A percentile compares a stretch with the other conserved stretches of the same genome.
Conservation (phyloP, 1,284 basidiomycete genomes). For the Trametes sp. region DNA sequence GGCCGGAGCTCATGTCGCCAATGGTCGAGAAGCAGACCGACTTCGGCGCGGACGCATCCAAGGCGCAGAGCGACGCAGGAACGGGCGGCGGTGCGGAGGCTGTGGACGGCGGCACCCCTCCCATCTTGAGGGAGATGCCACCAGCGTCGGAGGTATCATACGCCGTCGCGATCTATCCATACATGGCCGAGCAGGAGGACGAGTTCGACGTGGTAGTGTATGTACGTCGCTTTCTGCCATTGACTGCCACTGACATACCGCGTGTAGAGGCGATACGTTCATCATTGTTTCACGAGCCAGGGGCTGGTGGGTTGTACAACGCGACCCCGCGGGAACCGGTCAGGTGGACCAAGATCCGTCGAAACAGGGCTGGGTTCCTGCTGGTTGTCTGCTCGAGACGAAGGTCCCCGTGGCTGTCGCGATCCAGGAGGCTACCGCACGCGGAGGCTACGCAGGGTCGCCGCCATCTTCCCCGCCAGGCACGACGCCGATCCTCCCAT, state of each 20-base stretch:
- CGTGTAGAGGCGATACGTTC: constrained; percentile 83
- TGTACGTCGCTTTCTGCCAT: constrained; percentile 46
- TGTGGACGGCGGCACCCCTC: constrained; percentile 30
- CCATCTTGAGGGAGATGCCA: constrained; percentile 56
- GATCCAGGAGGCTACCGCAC: constrained; percentile 77
- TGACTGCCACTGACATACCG: constrained; percentile 16
- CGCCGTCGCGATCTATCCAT: constrained; percentile 92
- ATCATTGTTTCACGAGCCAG: constrained; percentile 93
- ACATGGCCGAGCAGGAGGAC: constrained; percentile 96
- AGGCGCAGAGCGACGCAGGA: constrained; percentile 30
- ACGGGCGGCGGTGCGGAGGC: constrained; percentile 22
- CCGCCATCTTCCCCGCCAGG: constrained; percentile 48
- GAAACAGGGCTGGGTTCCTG: constrained; percentile 89
- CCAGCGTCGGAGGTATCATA: constrained; percentile 78
- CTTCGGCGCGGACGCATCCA: constrained; percentile 37
- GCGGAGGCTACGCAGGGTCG: constrained; percentile 51
- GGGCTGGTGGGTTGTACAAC: constrained; percentile 99
- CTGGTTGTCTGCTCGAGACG: constrained; percentile 95
- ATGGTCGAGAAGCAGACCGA: constrained; percentile 53
- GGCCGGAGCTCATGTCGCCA: constrained; percentile 79
- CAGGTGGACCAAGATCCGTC: constrained; percentile 76
- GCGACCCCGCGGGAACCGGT: constrained; percentile 88
- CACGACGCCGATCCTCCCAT: constrained; percentile 83
- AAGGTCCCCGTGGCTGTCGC: constrained; percentile 80
- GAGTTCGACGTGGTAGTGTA: constrained; percentile 98